Percentiles rank a stretch among this genome's conserved stretches.
Conservation (phyloP, 2,329 filamentous ascomycete species). For the Shiraia sp. region DNA sequence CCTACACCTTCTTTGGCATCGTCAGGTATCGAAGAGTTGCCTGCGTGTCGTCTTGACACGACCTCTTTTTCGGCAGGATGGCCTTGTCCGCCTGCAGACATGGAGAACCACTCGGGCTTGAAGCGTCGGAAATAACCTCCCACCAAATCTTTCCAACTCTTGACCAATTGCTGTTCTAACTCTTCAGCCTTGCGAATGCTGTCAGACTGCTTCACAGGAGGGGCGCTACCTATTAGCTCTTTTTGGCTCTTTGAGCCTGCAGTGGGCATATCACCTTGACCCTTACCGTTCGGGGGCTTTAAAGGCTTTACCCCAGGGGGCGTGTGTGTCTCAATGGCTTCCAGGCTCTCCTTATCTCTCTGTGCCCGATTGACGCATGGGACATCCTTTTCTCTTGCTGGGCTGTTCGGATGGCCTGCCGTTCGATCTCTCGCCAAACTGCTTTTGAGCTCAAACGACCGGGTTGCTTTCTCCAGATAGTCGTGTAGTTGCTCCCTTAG, state of each 20-base stretch:
- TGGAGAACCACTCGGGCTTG: constrained; percentile 75
- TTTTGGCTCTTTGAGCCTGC: constrained; percentile 28
- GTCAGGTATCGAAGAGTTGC: constrained; percentile 24
- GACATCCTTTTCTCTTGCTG: constrained; percentile 24
- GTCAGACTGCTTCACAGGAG: constrained; percentile 41
- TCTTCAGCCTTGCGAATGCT: constrained; percentile 66
- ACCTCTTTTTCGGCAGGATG: constrained; percentile 39
- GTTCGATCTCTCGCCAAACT: constrained; percentile 58
- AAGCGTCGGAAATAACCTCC: constrained; percentile 96
- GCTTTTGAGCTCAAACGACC: constrained; percentile 75
- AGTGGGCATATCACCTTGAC: constrained; percentile 25
- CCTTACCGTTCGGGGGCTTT: constrained; percentile 36
- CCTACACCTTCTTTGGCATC: constrained; percentile 54
- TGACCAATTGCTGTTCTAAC: constrained; percentile 72
- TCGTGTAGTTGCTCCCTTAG: constrained; percentile 80
- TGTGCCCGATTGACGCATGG: constrained; percentile 24
- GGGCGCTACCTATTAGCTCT: constrained; percentile 26
- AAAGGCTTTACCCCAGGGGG: constrained; percentile 46
- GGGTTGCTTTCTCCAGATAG: constrained; percentile 83
- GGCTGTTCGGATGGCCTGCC: constrained; percentile 29
- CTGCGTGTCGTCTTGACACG: constrained; percentile 26
- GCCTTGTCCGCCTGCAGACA: constrained; percentile 45
- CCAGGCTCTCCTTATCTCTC: constrained; percentile 45
- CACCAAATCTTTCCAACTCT: constrained; percentile 79
- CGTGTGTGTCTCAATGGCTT: constrained; percentile 55